These are phyloP conservation scores for Eucalyptus tenuipes DNA, from an alignment of 345 rosid genomes.

Conservation along the genomic window DNA sequence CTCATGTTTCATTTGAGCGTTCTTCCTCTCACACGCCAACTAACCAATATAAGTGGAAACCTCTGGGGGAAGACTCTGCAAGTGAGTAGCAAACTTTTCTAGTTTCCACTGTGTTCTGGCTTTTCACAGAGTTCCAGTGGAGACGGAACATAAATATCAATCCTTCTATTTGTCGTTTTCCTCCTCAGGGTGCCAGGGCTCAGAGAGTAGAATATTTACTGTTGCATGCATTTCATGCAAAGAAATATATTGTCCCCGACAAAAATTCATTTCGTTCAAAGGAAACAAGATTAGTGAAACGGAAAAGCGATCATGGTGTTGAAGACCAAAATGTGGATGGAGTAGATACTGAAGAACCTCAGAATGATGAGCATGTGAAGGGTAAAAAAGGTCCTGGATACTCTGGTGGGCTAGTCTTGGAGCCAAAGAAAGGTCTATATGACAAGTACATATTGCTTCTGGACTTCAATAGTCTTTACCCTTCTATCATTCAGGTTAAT, in stretches of 20 bases:
- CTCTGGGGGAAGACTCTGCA: slow-evolving; percentile 98
- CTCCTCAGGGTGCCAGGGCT: slow-evolving; percentile 90
- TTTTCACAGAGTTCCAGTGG: neutral
- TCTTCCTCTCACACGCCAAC: slow-evolving; percentile 98
- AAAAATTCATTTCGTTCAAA: slow-evolving; percentile 44
- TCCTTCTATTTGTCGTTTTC: neutral
- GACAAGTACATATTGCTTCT: slow-evolving; percentile 90
- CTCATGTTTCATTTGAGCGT: slow-evolving; percentile 92
- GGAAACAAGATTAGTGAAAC: slow-evolving; percentile 46
- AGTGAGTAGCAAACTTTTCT: slow-evolving; percentile 25
- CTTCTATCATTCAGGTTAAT: slow-evolving; percentile 95
- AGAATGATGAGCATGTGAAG: slow-evolving; percentile 30
- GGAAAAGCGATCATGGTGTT: slow-evolving; percentile 31
- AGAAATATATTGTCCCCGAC: slow-evolving; percentile 92
- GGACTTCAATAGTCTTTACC: slow-evolving; percentile 97
- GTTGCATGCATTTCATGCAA: slow-evolving; percentile 84
- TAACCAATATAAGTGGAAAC: slow-evolving; percentile 95
- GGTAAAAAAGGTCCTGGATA: slow-evolving; percentile 87
- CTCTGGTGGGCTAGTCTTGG: slow-evolving; percentile 94
- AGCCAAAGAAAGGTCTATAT: slow-evolving; percentile 91
- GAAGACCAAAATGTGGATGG: slow-evolving; percentile 35
- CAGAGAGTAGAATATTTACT: slow-evolving; percentile 91
- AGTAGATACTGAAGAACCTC: slow-evolving; percentile 30
- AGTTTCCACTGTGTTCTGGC: neutral
- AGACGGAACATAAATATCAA: neutral